Base-by-base conservation (phyloP, 352 stramenopile genomes). In the Phytophthora pinifolia region DNA sequence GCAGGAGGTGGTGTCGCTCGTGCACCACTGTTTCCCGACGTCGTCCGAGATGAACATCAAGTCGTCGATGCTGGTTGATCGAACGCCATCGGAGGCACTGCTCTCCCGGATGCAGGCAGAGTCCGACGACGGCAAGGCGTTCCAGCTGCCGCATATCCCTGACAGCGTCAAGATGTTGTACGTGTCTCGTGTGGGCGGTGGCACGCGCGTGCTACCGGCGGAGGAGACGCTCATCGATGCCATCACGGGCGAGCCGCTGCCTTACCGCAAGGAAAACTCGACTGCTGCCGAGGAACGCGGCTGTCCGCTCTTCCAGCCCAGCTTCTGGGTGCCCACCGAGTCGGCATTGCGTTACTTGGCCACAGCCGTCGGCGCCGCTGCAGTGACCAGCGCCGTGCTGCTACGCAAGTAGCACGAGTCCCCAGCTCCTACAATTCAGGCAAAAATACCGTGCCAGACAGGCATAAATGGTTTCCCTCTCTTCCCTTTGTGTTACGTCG, bases 101-200 rank as follows among this genome's bases (percentile, higher is more conserved):
- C 32, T 65, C 33, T 34, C 66, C 3, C 52, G 31, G 15, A 65
- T 70, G 52, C 54, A 72, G 31, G 27, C 38, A 6, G 35, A 54
- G 14, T 12, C 13, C 7, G 41, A 55, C 9, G 46, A 27, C 20
- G 43, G 46, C 29, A 64, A 61, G 36, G 15, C 52, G 8, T 67
- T 58, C 25, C 54, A 62, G 33, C 36, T 70, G 12, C 52, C 65
- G 14, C 43, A 55, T 22, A 35, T 60, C 14, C 61, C 44, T 1
- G 51, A 68, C 35, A 54, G 65, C 38, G 64, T 91, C 30, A 85
- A 89, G 56, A 83, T 83, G 77, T 68, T 88, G 29, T 89, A 88
- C 47, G 71, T 91, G 13, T 81, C 77, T 56, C 65, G 67, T 10
- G 81, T 91, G 3, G 81, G 78, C 22, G 67, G 70, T 14, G 78